A percentile compares a stretch with the other conserved stretches of the same genome.
These are phyloP conservation scores for Yamadazyma scolyti DNA, from an alignment of 805 yeast species.

Conservation along the genomic window DNA sequence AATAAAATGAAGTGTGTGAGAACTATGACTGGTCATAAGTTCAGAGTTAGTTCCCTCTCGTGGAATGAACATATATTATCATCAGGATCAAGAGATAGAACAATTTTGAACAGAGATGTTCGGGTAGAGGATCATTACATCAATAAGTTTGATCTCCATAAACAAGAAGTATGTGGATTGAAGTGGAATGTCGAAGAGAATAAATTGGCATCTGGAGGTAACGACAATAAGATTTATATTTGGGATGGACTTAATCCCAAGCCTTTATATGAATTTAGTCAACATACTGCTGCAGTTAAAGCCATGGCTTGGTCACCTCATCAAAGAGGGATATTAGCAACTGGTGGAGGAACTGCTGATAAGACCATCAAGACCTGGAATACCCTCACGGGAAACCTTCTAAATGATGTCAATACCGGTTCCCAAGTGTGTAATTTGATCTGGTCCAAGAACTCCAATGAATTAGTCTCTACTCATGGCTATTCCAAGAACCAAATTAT, in stretches of 20 bases:
- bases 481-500: conserved; percentile 86
- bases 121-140: conserved; percentile 80
- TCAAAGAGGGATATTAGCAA: conserved; percentile 86
- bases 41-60: conserved; percentile 81
- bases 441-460: conserved; percentile 92
- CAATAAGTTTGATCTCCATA: conserved; percentile 67
- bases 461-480: conserved; percentile 92
- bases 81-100: conserved; percentile 83
- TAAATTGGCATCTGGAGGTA: conserved; percentile 92
- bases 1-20: conserved; percentile 76
- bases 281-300: conserved; percentile 93
- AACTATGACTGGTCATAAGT: conserved; percentile 87
- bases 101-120: conserved; percentile 87
- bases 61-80: conserved; percentile 92
- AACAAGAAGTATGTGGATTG: conserved; percentile 95
- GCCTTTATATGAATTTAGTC: conserved; percentile 72
- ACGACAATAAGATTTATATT: conserved; percentile 80
- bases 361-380: conserved; percentile 90
- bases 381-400: conserved; percentile 68
- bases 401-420: conserved; percentile 87
- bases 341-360: conserved; percentile 98
- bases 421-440: conserved; percentile 92
- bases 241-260: conserved; percentile 77
- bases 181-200: conserved; percentile 91
- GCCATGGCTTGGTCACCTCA: conserved; percentile 98